Conservation (phyloP, 2,329 filamentous ascomycete species). For the Talaromyces sp. region DNA sequence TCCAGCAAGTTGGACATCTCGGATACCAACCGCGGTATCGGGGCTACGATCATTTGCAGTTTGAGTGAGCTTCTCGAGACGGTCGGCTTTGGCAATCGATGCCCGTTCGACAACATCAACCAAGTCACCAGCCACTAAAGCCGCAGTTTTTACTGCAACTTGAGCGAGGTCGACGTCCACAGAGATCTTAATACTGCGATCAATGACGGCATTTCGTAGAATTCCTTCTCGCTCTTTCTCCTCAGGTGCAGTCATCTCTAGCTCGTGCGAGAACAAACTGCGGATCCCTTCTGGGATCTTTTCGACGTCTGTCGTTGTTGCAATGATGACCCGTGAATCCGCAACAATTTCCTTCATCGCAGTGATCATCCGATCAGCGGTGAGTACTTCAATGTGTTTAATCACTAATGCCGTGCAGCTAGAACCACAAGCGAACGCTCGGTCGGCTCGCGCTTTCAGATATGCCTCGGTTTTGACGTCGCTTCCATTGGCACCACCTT, state of each 20-base stretch:
- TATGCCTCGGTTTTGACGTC: constrained; percentile 94
- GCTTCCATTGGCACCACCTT: constrained; percentile 76
- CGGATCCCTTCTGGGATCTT: constrained; percentile 87
- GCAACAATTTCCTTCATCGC: constrained; percentile 77
- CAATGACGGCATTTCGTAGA: constrained; percentile 69
- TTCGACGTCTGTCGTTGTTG: constrained; percentile 91
- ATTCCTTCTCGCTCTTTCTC: constrained; percentile 89
- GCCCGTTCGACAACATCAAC: constrained; percentile 93
- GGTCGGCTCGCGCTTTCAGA: constrained; percentile 77
- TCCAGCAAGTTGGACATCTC: constrained; percentile 84
- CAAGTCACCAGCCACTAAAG: constrained; percentile 87
- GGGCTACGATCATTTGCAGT: constrained; percentile 23
- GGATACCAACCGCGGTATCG: constrained; percentile 52
- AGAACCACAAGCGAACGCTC: constrained; percentile 81
- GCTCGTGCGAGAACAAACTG: constrained; percentile 88
- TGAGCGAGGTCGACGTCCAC: constrained; percentile 76
- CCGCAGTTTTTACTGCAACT: constrained; percentile 91
- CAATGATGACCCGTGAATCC: constrained; percentile 77
- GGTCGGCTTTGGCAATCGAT: constrained; percentile 66
- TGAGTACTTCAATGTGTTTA: constrained; percentile 83
- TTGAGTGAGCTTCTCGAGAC: constrained; percentile 67
- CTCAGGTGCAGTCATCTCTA: constrained; percentile 89
- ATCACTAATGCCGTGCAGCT: constrained; percentile 81
- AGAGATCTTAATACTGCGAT: constrained; percentile 70
- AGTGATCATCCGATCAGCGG: constrained; percentile 81